Percentiles rank a stretch among this genome's conserved stretches.
Evolutionary conservation across 2,329 filamentous ascomycete species (phyloP).

Genomic region (Ophiostoma triangulosporum): DNA sequence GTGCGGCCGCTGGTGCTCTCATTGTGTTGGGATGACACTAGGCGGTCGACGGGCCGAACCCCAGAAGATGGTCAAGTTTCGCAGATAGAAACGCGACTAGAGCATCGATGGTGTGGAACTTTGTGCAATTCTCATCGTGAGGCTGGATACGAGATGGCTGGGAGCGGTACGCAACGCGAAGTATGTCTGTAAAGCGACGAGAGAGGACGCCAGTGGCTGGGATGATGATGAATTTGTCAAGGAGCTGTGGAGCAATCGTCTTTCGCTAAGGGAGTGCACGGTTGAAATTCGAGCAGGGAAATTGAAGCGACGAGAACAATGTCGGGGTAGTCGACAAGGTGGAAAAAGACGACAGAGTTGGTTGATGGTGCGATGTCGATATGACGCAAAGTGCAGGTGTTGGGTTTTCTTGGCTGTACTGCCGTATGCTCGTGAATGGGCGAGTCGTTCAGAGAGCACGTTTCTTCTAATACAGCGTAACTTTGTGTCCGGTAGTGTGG

Average conservation of each 20-base stretch:
- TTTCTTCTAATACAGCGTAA: not conserved
- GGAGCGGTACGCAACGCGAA: not conserved
- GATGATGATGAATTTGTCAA: too few relatives aligned
- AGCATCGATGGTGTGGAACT: not conserved
- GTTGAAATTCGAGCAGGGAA: too few relatives aligned
- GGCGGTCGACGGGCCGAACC: constrained; percentile 8
- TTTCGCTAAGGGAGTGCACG: too few relatives aligned
- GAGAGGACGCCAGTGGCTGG: too few relatives aligned
- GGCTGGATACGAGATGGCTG: not conserved
- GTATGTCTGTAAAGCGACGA: too few relatives aligned
- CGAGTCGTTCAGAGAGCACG: not conserved
- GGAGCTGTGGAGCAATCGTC: too few relatives aligned
- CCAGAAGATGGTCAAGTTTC: constrained; percentile 3
- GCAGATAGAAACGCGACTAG: not conserved
- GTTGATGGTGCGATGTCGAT: too few relatives aligned
- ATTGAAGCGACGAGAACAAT: too few relatives aligned
- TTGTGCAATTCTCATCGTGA: constrained; percentile 8
- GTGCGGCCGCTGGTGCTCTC: not conserved
- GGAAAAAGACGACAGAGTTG: too few relatives aligned
- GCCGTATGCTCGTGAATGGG: not conserved
- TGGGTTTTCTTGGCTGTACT: too few relatives aligned
- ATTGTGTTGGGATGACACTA: constrained; percentile 9
- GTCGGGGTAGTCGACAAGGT: too few relatives aligned
- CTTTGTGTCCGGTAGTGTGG: not conserved
- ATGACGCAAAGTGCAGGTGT: too few relatives aligned